Conservation (phyloP, 78 protist species). For the Mastigamoeba balamuthi region DNA sequence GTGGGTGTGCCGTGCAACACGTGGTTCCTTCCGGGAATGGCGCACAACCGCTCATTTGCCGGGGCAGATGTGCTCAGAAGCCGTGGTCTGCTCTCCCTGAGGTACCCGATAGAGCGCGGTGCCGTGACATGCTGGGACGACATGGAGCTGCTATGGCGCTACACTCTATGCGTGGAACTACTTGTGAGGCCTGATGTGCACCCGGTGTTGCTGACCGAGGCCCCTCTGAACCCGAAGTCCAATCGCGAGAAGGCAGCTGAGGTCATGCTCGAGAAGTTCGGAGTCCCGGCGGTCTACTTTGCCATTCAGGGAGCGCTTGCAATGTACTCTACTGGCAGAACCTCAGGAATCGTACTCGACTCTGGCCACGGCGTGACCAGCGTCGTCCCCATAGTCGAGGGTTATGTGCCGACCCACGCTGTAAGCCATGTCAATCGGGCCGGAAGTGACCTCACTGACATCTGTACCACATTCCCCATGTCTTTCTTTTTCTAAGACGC, state of each 20-base stretch:
- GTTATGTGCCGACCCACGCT: conserved; percentile 78
- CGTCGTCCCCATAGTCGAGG: conserved; percentile 93
- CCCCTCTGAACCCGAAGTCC: conserved; percentile 94
- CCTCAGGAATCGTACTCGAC: conserved; percentile 93
- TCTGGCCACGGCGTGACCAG: conserved; percentile 95
- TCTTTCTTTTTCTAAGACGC: too few species aligned
- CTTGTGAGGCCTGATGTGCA: conserved; percentile 85
- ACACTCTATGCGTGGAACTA: conserved; percentile 80
- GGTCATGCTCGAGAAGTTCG: conserved; percentile 92
- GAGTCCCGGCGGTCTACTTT: conserved; percentile 80
- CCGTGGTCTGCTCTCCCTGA: conserved; percentile 58
- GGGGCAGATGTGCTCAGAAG: conserved; percentile 77
- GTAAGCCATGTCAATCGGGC: conserved; percentile 78
- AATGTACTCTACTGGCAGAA: conserved; percentile 72
- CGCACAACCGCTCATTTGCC: conserved; percentile 72
- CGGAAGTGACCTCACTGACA: conserved; percentile 90
- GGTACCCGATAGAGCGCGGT: conserved; percentile 71
- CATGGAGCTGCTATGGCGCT: conserved; percentile 67
- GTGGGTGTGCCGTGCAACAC: conserved; percentile 56
- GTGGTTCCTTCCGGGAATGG: conserved; percentile 43
- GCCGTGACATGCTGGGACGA: conserved; percentile 70
- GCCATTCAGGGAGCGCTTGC: conserved; percentile 88
- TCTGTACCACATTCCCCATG: too few species aligned
- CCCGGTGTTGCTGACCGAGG: conserved; percentile 91
- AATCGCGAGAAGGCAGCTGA: conserved; percentile 89